Evolutionary conservation across 495 filamentous ascomycete species (phyloP), one percentile per base, ranked within the genome.

Genomic region (Copromyces sp.): DNA sequence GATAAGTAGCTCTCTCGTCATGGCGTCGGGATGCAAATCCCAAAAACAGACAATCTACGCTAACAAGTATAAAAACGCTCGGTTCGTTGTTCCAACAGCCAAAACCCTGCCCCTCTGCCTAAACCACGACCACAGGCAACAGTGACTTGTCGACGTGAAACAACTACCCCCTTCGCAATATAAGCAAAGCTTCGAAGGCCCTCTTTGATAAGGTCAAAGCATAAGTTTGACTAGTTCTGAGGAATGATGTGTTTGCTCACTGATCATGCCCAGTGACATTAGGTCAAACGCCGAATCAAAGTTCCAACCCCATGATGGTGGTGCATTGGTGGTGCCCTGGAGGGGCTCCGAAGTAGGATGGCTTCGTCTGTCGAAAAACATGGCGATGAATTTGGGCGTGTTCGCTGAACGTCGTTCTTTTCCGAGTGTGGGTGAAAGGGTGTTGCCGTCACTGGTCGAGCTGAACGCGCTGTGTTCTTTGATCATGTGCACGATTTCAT

Each of bases 401-500:
- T 35, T 65, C 29, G 7, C 53, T 32, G 29, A 16, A 16, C 37
- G 14, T 65, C 53, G 29, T 9, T 35, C 2, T 35, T 35, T 14
- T 12, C 47, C 45, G 12, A 16, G 14, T 35, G 53, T 65, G 6
- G 53, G 17, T 65, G 14, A 17, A 37, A 35, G 16, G 24, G 14
- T 9, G 12, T 16, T 35, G 24, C 6, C 53, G 29, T 35, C 53
- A 35, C 53, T 65, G 12, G 29, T 17, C 29, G 29, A 17, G 24
- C 53, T 35, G 29, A 65, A 35, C 53, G 29, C 7, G 29, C 6
- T 16, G 7, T 35, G 53, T 6, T 65, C 29, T 65, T 85, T 81
- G 84, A 85, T 87, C 86, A 86, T 85, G 83, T 86, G 85, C 84
- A 87, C 82, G 88, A 86, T 84, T 86, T 87, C 86, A 90, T 86